Evolutionary conservation across 2,329 filamentous ascomycete genomes (phyloP).

Genomic region (Penicillium corylophilum): DNA sequence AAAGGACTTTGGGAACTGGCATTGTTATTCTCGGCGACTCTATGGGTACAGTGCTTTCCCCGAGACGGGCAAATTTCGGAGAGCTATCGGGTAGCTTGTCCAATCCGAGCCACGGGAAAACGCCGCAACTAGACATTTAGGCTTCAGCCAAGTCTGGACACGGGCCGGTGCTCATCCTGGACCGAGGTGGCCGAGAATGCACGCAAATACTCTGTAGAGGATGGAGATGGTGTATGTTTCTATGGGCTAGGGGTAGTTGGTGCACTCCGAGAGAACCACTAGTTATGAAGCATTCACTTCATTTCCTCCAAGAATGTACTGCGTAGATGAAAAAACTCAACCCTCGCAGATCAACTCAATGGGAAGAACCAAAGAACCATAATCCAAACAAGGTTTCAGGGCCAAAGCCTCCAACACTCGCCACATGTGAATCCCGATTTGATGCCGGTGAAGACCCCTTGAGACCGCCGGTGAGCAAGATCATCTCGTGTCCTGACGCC

Average conservation of each 20-base stretch:
- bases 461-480: not conserved
- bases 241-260: too few species aligned
- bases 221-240: too few species aligned
- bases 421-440: not conserved
- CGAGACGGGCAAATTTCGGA: constrained; percentile 15
- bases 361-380: too few species aligned
- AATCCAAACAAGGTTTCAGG: constrained; percentile 6
- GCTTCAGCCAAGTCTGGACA: constrained; percentile 9
- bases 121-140: constrained; percentile 8
- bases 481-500: not conserved
- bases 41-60: constrained; percentile 6
- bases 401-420: not conserved
- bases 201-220: too few species aligned
- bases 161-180: constrained; percentile 5
- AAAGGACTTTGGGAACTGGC: too few species aligned
- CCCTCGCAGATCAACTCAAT: not conserved
- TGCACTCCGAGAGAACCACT: too few species aligned
- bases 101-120: constrained; percentile 21
- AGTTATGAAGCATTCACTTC: too few species aligned
- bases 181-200: not conserved
- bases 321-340: not conserved
- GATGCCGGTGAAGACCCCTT: constrained; percentile 12
- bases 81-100: constrained; percentile 12
- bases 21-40: not conserved
- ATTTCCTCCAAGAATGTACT: too few species aligned